These are phyloP conservation scores for Tetrahymena malaccensis DNA, from an alignment of 73 alveolate genomes.

Conservation along the genomic window DNA sequence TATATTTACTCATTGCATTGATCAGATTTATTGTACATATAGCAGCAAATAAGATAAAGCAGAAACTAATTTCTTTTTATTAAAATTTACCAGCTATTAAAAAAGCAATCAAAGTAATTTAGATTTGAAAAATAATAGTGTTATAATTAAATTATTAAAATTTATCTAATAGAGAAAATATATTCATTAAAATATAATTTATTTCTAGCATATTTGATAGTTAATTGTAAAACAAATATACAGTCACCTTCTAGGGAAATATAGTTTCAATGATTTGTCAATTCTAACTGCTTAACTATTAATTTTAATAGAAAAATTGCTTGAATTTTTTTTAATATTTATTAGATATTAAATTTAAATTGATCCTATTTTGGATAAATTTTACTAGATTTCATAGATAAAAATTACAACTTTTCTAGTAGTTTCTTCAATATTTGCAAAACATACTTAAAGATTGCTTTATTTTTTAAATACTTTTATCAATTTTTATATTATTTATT, in stretches of 20 bases:
- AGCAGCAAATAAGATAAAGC: no score
- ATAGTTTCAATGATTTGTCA: not conserved
- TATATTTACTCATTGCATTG: not conserved
- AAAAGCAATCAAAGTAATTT: no score
- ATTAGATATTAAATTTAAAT: no score
- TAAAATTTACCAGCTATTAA: not conserved
- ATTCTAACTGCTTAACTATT: not conserved
- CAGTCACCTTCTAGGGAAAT: not conserved
- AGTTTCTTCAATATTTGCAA: not conserved
- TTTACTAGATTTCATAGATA: not conserved
- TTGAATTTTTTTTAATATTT: no score
- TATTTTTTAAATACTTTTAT: no score
- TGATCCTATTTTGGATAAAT: not conserved
- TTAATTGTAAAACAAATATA: no score
- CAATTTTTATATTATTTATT: no score
- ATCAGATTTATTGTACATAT: not conserved
- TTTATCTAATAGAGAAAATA: not conserved
- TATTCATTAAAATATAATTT: no score
- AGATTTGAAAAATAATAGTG: not conserved
- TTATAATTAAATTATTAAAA: no score
- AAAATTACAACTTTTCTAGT: not conserved
- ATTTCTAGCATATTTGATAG: not conserved
- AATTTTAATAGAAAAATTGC: not conserved
- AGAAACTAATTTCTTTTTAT: not conserved
- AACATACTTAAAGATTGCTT: not conserved